Base-by-base conservation (phyloP, 2,329 filamentous ascomycete genomes). In the Zymoseptoria brevis region DNA sequence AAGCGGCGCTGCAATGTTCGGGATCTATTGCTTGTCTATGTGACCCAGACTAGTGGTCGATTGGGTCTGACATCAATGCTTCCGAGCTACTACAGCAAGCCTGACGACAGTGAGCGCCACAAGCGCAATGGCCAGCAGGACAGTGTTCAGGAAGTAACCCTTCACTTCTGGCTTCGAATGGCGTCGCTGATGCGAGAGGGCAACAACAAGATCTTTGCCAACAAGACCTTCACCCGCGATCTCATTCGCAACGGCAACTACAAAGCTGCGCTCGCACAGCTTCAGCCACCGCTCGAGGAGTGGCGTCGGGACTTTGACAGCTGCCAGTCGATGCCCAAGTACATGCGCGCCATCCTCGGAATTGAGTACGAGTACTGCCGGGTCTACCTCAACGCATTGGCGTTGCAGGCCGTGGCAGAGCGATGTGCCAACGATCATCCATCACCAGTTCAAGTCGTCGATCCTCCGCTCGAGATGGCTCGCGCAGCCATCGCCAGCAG, bases 321-420 rank as follows among this genome's bases (percentile, higher is more conserved):
- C n/a, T 87, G 48, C 5, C 50, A 24, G 26, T 58, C 64, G 80
- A 82, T 86, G 29, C 77, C 81, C 0, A 76, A 79, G 16, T 76
- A 82, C 58, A 83, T 87, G 75, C 79, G 81, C 52, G 85, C 91
- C 71, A 92, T 97, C 60, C 79, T 99, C 29, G 87, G 85, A 7
- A 96, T 97, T 65, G 94, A 99, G 76, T 96, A 94, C 70, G 90
- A 97, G 70, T 96, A 96, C 71, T 90, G 93, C 24, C 85, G 93
- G 68, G 88, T 96, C 55, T 97, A 97, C 71, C 83, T 96, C 76
- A 96, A 97, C 73, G 96, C 92, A 0, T 80, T 99, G 1, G 92
- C 92, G 1, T 79, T 99, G 1, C 94, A 99, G 75, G 94, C 94
- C 21, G 91, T 97, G 3, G 90, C 97, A 5, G 93, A 96, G 74